A percentile compares a stretch with the other conserved stretches of the same genome.
Evolutionary conservation across 1,284 basidiomycete species (phyloP).

Genomic region (Thecaphora frezii): DNA sequence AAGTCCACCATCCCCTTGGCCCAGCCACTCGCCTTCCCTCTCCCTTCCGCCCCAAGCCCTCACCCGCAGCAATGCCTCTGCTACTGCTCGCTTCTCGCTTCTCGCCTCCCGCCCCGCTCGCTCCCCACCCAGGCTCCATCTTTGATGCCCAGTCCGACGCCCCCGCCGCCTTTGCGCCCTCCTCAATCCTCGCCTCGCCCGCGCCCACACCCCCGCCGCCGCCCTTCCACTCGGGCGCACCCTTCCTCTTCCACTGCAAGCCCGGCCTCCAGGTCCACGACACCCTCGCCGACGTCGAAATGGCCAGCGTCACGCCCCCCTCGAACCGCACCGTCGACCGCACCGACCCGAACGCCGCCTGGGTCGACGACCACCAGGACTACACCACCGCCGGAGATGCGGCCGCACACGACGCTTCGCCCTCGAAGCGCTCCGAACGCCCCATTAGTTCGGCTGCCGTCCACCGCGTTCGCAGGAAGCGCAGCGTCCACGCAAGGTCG

Average conservation of each 20-base stretch:
- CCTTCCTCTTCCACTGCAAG: conserved; percentile 3
- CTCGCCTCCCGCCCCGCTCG: background rate
- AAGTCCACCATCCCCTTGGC: conserved; percentile 6
- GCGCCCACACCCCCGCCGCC: background rate
- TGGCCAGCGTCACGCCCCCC: conserved; percentile 37
- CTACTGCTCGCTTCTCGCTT: conserved; percentile 6
- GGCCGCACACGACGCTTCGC: conserved; percentile 3
- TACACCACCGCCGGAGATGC: too few species aligned
- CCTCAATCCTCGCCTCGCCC: background rate
- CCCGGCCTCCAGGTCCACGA: conserved; percentile 2
- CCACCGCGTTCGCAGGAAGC: conserved; percentile 15
- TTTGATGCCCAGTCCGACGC: conserved; percentile 1
- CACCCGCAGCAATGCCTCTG: background rate
- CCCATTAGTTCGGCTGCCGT: conserved; percentile 1
- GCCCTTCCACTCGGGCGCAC: background rate
- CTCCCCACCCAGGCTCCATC: conserved; percentile 3
- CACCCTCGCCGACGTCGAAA: conserved; percentile 33
- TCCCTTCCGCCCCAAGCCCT: background rate
- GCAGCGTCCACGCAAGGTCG: conserved; percentile 24
- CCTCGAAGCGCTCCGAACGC: conserved; percentile 1
- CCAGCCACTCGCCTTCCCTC: background rate
- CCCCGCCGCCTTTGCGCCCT: background rate
- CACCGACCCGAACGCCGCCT: conserved; percentile 3
- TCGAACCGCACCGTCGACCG: conserved; percentile 11
- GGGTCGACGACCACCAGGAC: conserved; percentile 4